phyloP scores from a whole-genome alignment of 345 rosid genomes.

The Eutrema yunnanense region DNA sequence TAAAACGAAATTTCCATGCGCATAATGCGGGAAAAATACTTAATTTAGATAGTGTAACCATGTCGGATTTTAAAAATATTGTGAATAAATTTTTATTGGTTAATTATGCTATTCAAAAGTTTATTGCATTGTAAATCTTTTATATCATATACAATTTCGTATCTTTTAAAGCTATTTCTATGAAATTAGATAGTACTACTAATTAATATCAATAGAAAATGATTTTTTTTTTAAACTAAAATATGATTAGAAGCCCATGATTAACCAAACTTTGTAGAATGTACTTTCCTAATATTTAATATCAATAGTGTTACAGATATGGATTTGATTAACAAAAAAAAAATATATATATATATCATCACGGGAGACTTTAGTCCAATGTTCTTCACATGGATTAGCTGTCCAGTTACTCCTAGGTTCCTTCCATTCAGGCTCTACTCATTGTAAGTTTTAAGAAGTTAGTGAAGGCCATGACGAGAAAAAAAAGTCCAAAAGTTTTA shows the following conservation, averaged over 20 bases:
- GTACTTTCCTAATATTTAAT: background rate
- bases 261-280: background rate
- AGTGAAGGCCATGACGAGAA: background rate
- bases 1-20: no score
- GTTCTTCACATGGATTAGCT: slow-evolving; percentile 14
- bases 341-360: background rate
- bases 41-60: no score
- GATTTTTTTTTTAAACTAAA: background rate
- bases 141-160: no score
- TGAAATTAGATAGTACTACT: no score
- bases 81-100: no score
- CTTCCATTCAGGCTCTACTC: background rate
- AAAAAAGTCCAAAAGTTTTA: background rate
- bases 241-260: background rate
- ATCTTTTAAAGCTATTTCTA: no score
- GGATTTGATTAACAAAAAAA: background rate
- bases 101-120: no score
- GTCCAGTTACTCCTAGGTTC: background rate
- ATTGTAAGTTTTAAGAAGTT: background rate
- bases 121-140: no score
- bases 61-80: no score
- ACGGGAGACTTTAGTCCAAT: background rate
- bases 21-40: no score
- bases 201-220: no score
- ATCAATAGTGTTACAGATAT: background rate